Evolutionary conservation across 176 grass and related monocot species (phyloP), one percentile per base, ranked within the genome.

Genomic region (Juncus inflexus): DNA sequence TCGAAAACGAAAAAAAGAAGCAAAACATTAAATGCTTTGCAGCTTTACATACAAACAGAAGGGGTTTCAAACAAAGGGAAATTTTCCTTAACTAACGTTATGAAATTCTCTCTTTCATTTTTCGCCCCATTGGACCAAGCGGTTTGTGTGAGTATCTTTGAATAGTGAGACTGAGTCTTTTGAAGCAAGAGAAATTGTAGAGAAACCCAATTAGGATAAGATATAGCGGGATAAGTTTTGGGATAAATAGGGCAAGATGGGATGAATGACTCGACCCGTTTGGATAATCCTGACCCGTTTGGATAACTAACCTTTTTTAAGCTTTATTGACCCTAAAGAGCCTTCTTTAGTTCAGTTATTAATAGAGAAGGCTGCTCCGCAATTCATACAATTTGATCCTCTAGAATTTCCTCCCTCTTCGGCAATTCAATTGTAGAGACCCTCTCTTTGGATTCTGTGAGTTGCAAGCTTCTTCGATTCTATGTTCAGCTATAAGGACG

Each of bases 91-190:
- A 97, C 92, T 74, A 91, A 86, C 63, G 65, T 74, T 0, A 80
- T 84, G 81, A 91, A 91, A 35, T 77, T 80, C 79, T 91, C 92
- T 52, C 91, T 91, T 80, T 91, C 82, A 67, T 60, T 83, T 51
- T 97, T n/a, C 92, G 53, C 84, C 80, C 92, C 92, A 97, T 9
- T 91, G 92, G 11, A 81, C 81, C 45, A 89, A 81, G 41, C 87
- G 74, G 55, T 84, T 91, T 39, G 61, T 86, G 73, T 83, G 89
- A 47, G 62, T 72, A 68, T 91, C 92, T 75, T 84, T 82, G 81
- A 91, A 77, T 55, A 97, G 67, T 6, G 79, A 72, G 76, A 75
- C 78, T 19, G 87, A 89, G 73, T 97, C 85, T 70, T 91, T 91
- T 36, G 78, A 68, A 50, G 62, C 77, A 62, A 81, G 81, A 64